Base-by-base conservation (phyloP, 441 rosid species). In the Adansonia madagascariensis region DNA sequence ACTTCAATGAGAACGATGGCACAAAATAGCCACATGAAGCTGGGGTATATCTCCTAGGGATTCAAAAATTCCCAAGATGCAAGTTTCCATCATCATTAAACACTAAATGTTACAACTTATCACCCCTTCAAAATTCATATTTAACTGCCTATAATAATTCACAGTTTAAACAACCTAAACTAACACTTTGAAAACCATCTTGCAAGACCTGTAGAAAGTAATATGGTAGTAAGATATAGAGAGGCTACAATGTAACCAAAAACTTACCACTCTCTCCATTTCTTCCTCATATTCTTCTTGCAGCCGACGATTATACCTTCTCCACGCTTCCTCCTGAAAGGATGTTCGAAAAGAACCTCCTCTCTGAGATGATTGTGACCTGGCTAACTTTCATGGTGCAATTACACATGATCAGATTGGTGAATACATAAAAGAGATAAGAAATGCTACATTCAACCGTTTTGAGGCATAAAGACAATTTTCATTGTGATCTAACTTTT, bases 271-370 rank as follows among this genome's bases (percentile, higher is more conserved):
- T 91, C 99, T 93, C 87, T 95, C 99, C 87, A 93, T 80, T 84
- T 95, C 99, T 79, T 92, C 98, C 86, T 95, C 98, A 50, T 91
- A 89, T 80, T 88, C 98, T 81, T 95, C 99, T 81, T 90, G 93
- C 98, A 95, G 89, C 72, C 97, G 86, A 72, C 91, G 94, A 77
- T 92, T 88, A 80, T 95, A 88, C 84, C 90, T 91, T 89, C 81
- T 92, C 94, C 97, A 86, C 17, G 97, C 90, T 78, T 94, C 97
- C 87, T 93, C 98, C 77, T 89, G 97, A 82, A 85, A 91, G 75
- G 89, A 64, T 73, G 94, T 84, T 74, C 98, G 87, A 73, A 89
- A 95, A 80, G 95, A 90, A 84, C 86, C 83, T 69, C 82, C 77
- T 81, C 79, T 89, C 77, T 85, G 39, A 0, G 87, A 84, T 77